Evolutionary conservation across 768 basidiomycete species (phyloP), one percentile per base, ranked within the genome.

Genomic region (Tricholomella constricta): DNA sequence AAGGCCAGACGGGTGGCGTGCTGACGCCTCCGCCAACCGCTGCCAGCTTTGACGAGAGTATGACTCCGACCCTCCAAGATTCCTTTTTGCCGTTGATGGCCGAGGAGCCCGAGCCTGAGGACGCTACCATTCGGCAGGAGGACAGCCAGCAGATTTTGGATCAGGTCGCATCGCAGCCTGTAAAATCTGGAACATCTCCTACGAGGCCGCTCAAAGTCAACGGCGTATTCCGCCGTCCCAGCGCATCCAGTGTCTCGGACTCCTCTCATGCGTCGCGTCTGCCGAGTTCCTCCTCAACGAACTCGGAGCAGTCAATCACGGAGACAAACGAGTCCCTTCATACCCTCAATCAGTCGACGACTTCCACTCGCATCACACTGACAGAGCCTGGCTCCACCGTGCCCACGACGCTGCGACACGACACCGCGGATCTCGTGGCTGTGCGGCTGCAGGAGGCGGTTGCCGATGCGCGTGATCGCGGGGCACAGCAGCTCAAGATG

Each of bases 401-500:
- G 15, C 47, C 68, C 12, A 66, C 62, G 22, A 57, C 53, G 6
- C 25, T 60, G 31, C 65, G 66, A 45, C 67, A 65, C 32, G 78
- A 81, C 45, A 65, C 72, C 14, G 59, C 77, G 20, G 79, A 84
- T 51, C 55, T 78, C 26, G 74, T 86, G 4, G 56, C 76, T 14
- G 64, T 70, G 42, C 75, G 80, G 36, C 73, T 91, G 29, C 80
- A 82, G 51, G 88, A 91, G 62, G 79, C 79, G 0, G 66, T 92
- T 23, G 63, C 74, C 3, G 81, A 84, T 56, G 83, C 87, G 6
- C 78, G 76, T 52, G 82, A 82, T 19, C 80, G 82, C 31, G 82
- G 82, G 9, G 74, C 75, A 17, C 75, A 79, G 38, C 82, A 86
- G 44, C 74, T 94, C 36, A 80, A 79, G 57, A 72, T 98, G 11